These are phyloP conservation scores for Hygrocybe coccinea DNA, from an alignment of 768 basidiomycete species.

Conservation along the genomic window DNA sequence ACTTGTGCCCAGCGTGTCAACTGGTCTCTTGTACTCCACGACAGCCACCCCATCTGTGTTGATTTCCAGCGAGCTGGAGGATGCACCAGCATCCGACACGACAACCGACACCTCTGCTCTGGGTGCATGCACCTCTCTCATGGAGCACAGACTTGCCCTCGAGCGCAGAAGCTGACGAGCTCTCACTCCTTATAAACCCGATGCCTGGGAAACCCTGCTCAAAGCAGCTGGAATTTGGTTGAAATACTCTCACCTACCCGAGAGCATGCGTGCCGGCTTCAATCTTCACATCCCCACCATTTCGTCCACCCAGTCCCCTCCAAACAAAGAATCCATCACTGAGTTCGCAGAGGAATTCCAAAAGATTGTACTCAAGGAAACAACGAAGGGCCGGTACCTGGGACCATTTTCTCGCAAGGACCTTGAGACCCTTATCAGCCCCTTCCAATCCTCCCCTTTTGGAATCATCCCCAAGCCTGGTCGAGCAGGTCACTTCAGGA, in stretches of 20 bases:
- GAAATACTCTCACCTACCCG: slow-evolving; percentile 19
- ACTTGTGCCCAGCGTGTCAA: slow-evolving; percentile 21
- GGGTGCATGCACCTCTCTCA: slow-evolving; percentile 36
- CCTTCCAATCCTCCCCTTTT: slow-evolving; percentile 15
- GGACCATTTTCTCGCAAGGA: slow-evolving; percentile 7
- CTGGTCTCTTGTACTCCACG: slow-evolving; percentile 14
- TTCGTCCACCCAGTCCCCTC: slow-evolving; percentile 24
- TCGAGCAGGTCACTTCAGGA: slow-evolving; percentile 7
- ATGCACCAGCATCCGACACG: slow-evolving; percentile 23
- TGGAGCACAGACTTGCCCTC: slow-evolving; percentile 38
- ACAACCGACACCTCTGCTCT: slow-evolving; percentile 35
- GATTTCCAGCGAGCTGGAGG: slow-evolving; percentile 30
- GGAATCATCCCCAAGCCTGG: slow-evolving; percentile 20
- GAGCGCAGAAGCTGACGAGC: slow-evolving; percentile 24
- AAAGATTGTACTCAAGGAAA: not conserved
- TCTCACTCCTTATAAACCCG: slow-evolving; percentile 27
- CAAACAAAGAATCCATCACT: slow-evolving; percentile 24
- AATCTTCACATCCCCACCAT: slow-evolving; percentile 31
- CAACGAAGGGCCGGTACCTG: slow-evolving; percentile 10
- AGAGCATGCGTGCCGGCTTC: slow-evolving; percentile 30
- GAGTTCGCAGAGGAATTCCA: not conserved
- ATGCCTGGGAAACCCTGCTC: slow-evolving; percentile 29
- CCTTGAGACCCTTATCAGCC: slow-evolving; percentile 10
- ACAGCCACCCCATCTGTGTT: slow-evolving; percentile 27
- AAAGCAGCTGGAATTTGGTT: slow-evolving; percentile 10